Evolutionary conservation across 176 grass and related monocot species (phyloP).

Genomic region (Eleusine indica): DNA sequence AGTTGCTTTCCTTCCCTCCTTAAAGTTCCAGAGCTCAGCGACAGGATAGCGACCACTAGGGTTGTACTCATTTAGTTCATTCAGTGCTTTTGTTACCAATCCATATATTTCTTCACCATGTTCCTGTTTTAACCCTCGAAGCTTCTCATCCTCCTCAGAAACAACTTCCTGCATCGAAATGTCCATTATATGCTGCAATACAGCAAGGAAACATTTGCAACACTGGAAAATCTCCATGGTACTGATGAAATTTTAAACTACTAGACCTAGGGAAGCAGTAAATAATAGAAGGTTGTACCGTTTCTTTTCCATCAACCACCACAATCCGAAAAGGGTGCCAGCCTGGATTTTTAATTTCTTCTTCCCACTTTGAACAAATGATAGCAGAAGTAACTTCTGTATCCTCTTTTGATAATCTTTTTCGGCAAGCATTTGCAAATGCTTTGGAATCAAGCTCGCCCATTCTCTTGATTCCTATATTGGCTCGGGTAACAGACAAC

Average conservation of each 20-base stretch:
- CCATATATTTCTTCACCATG: conserved; percentile 45
- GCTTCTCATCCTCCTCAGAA: conserved; percentile 47
- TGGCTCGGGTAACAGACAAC: background rate
- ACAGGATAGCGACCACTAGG: conserved; percentile 49
- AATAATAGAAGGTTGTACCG: conserved; percentile 28
- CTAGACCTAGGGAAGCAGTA: conserved; percentile 4
- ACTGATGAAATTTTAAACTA: background rate
- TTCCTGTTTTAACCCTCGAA: conserved; percentile 43
- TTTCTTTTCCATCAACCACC: conserved; percentile 35
- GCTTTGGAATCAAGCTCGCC: conserved; percentile 62
- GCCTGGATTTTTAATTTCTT: conserved; percentile 48
- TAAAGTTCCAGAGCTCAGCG: conserved; percentile 51
- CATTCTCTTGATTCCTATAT: conserved; percentile 62
- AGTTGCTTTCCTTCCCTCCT: conserved; percentile 36
- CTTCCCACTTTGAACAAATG: conserved; percentile 58
- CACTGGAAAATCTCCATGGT: background rate
- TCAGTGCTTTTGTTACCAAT: conserved; percentile 44
- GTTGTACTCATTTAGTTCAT: conserved; percentile 65
- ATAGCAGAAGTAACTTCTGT: conserved; percentile 15
- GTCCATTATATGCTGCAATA: background rate
- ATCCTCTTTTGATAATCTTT: conserved; percentile 39
- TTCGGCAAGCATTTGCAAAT: conserved; percentile 48
- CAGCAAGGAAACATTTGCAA: background rate
- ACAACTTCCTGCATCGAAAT: conserved; percentile 51
- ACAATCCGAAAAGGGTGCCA: conserved; percentile 67